phyloP scores from a whole-genome alignment of 306 rosid species.

The Argentina anserina region DNA sequence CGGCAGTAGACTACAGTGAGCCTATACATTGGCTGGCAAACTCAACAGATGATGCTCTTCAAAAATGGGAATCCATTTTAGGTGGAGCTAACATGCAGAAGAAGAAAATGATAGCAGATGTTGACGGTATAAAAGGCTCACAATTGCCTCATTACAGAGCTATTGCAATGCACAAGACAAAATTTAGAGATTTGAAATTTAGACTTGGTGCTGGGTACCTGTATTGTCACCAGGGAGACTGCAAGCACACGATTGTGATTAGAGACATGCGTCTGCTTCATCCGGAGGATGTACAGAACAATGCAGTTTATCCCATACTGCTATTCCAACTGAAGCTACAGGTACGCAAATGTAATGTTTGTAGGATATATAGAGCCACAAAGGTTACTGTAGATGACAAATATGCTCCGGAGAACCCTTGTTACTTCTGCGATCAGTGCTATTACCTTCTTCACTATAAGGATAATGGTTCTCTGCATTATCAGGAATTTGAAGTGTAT shows the following conservation, averaged over 20 bases:
- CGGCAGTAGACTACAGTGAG: slow-evolving; percentile 62
- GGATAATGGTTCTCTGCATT: slow-evolving; percentile 49
- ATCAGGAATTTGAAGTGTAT: slow-evolving; percentile 46
- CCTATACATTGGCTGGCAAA: slow-evolving; percentile 78
- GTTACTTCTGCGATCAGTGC: slow-evolving; percentile 73
- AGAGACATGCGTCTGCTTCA: slow-evolving; percentile 87
- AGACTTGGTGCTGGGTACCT: slow-evolving; percentile 81
- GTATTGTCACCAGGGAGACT: slow-evolving; percentile 90
- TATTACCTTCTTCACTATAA: slow-evolving; percentile 63
- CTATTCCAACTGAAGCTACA: slow-evolving; percentile 59
- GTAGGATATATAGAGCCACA: slow-evolving; percentile 72
- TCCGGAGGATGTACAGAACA: slow-evolving; percentile 58
- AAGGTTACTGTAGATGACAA: slow-evolving; percentile 71
- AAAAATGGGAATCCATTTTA: slow-evolving; percentile 71
- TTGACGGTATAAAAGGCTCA: slow-evolving; percentile 47
- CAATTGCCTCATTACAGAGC: slow-evolving; percentile 54
- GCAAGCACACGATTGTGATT: slow-evolving; percentile 71
- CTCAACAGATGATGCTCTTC: slow-evolving; percentile 54
- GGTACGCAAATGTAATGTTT: slow-evolving; percentile 58
- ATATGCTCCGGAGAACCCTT: slow-evolving; percentile 65
- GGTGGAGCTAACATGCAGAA: slow-evolving; percentile 49
- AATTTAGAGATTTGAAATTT: slow-evolving; percentile 61
- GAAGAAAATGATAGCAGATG: slow-evolving; percentile 49
- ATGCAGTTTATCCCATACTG: slow-evolving; percentile 59
- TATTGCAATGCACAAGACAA: slow-evolving; percentile 53